Evolutionary conservation across 1,284 basidiomycete species (phyloP).

Genomic region (Cutaneotrichosporon sp.): DNA sequence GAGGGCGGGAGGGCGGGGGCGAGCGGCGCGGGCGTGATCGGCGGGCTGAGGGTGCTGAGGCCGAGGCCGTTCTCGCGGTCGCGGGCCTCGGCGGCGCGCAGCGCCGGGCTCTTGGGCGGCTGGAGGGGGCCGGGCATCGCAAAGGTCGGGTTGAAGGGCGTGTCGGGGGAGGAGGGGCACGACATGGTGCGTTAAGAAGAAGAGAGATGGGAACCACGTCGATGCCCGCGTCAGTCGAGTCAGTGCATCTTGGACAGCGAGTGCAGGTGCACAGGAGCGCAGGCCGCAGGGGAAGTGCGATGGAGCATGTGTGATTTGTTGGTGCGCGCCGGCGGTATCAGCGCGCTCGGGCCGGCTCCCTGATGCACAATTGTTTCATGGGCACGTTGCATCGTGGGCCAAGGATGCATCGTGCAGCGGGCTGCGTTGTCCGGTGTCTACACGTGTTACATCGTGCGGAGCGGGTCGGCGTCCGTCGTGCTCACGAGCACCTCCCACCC

Average conservation of each 20-base stretch:
- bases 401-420: no score
- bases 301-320: not conserved
- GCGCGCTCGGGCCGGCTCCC: not conserved
- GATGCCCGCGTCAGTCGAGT: not conserved
- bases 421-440: no score
- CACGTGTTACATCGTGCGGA: slow-evolving; percentile 24
- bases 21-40: not conserved
- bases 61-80: not conserved
- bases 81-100: slow-evolving; percentile 1
- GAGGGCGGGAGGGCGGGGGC: not conserved
- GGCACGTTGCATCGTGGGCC: not conserved
- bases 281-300: not conserved
- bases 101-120: not conserved
- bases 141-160: slow-evolving; percentile 3
- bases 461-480: slow-evolving; percentile 24
- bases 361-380: not conserved
- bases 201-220: not conserved
- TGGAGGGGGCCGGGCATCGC: not conserved
- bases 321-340: not conserved
- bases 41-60: not conserved
- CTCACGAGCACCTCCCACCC: slow-evolving; percentile 24
- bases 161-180: slow-evolving; percentile 1
- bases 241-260: not conserved
- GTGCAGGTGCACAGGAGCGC: no score
- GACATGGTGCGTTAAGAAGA: not conserved